Conservation (phyloP, 192 early-diverging fungal species). For the Geosiphon pyriformis region DNA sequence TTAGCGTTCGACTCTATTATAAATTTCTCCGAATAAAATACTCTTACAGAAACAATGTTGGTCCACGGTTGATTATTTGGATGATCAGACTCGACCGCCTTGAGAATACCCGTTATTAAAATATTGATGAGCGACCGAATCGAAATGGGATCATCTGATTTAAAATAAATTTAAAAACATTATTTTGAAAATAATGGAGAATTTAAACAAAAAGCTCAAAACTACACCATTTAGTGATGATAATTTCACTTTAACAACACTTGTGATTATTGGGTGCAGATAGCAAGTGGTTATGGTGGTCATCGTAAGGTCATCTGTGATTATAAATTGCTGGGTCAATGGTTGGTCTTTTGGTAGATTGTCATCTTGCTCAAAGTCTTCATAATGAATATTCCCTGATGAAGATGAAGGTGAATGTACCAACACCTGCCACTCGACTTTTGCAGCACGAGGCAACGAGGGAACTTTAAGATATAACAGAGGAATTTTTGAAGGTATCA, state of each 20-base stretch:
- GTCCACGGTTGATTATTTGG: slow-evolving; percentile 1
- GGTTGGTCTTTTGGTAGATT: no score
- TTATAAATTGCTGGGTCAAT: no score
- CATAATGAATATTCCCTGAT: no score
- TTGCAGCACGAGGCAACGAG: slow-evolving; percentile 51
- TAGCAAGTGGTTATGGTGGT: no score
- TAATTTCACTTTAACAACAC: no score
- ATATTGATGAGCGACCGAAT: slow-evolving; percentile 1
- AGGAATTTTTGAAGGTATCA: slow-evolving; percentile 30
- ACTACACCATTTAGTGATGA: no score
- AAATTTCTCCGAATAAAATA: slow-evolving; percentile 22
- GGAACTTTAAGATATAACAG: slow-evolving; percentile 52
- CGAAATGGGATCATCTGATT: neutral
- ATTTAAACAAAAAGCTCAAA: no score
- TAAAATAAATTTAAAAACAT: neutral
- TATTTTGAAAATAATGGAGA: neutral
- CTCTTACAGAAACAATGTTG: slow-evolving; percentile 6
- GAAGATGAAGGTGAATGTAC: slow-evolving; percentile 38
- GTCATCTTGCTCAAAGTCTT: no score
- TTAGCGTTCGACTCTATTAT: neutral
- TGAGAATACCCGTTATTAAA: no score
- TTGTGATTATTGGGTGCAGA: no score
- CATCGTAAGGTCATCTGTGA: no score
- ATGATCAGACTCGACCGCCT: neutral
- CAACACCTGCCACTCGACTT: slow-evolving; percentile 65